Percentiles rank a stretch among this genome's conserved stretches.
Evolutionary conservation across 2,329 filamentous ascomycete species (phyloP).

Genomic region (Lachnellula arida): DNA sequence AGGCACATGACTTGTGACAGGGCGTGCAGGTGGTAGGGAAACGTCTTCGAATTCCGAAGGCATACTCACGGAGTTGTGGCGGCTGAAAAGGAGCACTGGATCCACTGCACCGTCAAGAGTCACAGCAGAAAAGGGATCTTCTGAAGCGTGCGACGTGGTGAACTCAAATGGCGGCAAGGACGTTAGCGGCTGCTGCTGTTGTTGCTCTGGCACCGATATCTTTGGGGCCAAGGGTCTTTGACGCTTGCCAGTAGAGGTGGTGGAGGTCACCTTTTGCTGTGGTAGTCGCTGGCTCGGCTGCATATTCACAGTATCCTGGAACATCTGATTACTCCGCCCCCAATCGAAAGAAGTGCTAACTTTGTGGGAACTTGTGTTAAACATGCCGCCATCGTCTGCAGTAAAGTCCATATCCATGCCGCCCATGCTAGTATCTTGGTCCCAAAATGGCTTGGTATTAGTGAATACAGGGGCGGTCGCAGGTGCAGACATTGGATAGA

Average conservation of each 20-base stretch:
- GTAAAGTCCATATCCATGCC: slow-evolving; percentile 58
- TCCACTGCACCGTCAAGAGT: slow-evolving; percentile 48
- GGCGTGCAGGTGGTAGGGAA: slow-evolving; percentile 23
- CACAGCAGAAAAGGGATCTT: slow-evolving; percentile 48
- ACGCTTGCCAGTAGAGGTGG: slow-evolving; percentile 33
- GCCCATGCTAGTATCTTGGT: slow-evolving; percentile 45
- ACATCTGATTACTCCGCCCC: slow-evolving; percentile 51
- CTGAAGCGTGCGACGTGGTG: slow-evolving; percentile 35
- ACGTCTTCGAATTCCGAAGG: slow-evolving; percentile 23
- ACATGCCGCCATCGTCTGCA: slow-evolving; percentile 32
- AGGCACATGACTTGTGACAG: slow-evolving; percentile 25
- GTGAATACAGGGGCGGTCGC: slow-evolving; percentile 43
- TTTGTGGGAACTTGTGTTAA: slow-evolving; percentile 36
- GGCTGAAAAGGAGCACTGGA: slow-evolving; percentile 54
- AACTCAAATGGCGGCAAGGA: slow-evolving; percentile 39
- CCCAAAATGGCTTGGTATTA: slow-evolving; percentile 50
- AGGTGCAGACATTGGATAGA: slow-evolving; percentile 58
- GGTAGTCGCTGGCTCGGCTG: slow-evolving; percentile 5
- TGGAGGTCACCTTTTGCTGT: neutral
- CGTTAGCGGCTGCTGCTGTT: slow-evolving; percentile 34
- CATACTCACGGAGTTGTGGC: slow-evolving; percentile 25
- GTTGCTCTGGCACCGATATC: slow-evolving; percentile 16
- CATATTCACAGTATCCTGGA: slow-evolving; percentile 40
- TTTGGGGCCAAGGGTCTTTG: slow-evolving; percentile 46
- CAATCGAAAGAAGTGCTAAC: slow-evolving; percentile 52